Conservation (phyloP, 1,139 yeast species). For the Citeromyces siamensis region DNA sequence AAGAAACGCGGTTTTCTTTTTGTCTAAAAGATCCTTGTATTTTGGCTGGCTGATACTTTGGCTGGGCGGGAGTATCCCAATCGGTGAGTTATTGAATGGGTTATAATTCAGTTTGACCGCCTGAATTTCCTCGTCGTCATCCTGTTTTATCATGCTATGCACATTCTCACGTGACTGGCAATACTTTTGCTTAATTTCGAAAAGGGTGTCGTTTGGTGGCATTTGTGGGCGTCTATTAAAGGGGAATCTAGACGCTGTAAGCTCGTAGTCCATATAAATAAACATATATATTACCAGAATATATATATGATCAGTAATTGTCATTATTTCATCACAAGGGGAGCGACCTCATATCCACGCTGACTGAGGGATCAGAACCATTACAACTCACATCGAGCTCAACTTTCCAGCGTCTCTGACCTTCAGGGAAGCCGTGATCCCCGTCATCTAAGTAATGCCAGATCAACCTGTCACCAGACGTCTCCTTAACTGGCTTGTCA, state of each 20-base stretch:
- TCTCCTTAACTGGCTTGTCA: constrained; percentile 13
- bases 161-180: constrained; percentile 1
- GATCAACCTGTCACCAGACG: constrained; percentile 13
- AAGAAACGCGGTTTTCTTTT: constrained; percentile 2
- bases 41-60: neutral
- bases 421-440: constrained; percentile 40
- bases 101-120: neutral
- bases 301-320: neutral
- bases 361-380: constrained; percentile 40
- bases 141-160: neutral
- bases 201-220: constrained; percentile 1
- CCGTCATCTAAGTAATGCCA: constrained; percentile 40
- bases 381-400: constrained; percentile 40
- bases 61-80: neutral
- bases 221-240: constrained; percentile 2
- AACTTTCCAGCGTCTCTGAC: constrained; percentile 43
- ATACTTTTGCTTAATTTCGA: neutral
- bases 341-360: constrained; percentile 33
- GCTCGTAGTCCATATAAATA: neutral
- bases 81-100: neutral
- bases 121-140: constrained; percentile 1
- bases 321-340: constrained; percentile 6
- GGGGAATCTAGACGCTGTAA: neutral
- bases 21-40: neutral
- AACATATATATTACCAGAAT: too few relatives aligned